A percentile compares a stretch with the other conserved stretches of the same genome.
Conservation (phyloP, 1,284 basidiomycete species). For the Paramarasmius palmivorus region DNA sequence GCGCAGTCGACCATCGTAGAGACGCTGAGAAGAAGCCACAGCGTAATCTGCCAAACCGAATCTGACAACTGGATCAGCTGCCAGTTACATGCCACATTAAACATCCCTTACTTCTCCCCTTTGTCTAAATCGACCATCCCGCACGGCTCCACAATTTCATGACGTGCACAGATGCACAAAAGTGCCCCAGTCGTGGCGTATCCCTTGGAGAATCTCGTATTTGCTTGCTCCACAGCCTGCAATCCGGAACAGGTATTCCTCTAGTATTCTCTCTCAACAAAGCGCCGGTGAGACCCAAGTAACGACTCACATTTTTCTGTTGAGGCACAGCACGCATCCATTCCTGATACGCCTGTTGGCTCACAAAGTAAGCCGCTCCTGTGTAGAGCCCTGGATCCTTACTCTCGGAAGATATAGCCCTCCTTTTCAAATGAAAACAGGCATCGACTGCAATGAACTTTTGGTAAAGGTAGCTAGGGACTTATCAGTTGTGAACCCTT, state of each 20-base stretch:
- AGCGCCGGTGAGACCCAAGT: no score
- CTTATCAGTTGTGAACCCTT: neutral
- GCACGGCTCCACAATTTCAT: conserved; percentile 14
- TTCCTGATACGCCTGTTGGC: conserved; percentile 6
- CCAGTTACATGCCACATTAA: neutral
- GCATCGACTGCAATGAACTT: conserved; percentile 20
- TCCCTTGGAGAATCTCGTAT: conserved; percentile 11
- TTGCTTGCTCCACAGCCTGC: conserved; percentile 19
- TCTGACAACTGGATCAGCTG: neutral
- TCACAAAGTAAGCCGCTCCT: conserved; percentile 21
- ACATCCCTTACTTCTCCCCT: conserved; percentile 22
- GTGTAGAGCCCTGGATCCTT: conserved; percentile 17
- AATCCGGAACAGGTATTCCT: conserved; percentile 15
- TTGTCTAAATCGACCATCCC: conserved; percentile 24
- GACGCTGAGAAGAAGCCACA: conserved; percentile 1
- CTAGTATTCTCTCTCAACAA: conserved; percentile 6
- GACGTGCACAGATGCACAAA: conserved; percentile 12
- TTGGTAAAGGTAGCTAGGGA: conserved; percentile 18
- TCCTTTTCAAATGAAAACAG: conserved; percentile 20
- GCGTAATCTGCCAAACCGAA: conserved; percentile 10
- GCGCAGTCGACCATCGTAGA: neutral
- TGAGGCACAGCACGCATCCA: neutral
- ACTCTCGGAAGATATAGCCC: conserved; percentile 10
- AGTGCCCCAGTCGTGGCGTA: conserved; percentile 20
- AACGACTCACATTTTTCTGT: no score